A percentile compares a stretch with the other conserved stretches of the same genome.
phyloP scores from a whole-genome alignment of 371 early-diverging fungal species.

The Lichtheimia hyalospora region DNA sequence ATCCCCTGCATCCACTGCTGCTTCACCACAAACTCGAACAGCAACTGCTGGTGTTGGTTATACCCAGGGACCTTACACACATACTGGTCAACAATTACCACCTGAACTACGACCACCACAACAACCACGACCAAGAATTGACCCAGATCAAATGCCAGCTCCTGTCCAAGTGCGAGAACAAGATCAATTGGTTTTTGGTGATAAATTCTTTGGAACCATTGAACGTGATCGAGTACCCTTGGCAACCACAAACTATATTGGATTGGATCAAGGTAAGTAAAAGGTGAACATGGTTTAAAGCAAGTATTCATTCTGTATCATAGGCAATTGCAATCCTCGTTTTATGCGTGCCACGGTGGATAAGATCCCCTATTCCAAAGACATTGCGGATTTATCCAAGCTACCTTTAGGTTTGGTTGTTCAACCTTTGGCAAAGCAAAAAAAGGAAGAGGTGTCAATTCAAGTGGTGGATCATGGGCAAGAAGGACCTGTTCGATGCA shows the following conservation, averaged over 20 bases:
- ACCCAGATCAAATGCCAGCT: constrained; percentile 95
- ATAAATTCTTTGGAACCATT: constrained; percentile 73
- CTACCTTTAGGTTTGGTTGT: constrained; percentile 90
- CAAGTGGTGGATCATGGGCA: constrained; percentile 90
- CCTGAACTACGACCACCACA: constrained; percentile 37
- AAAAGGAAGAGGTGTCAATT: constrained; percentile 76
- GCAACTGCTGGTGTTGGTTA: constrained; percentile 36
- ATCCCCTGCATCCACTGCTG: constrained; percentile 2
- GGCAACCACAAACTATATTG: constrained; percentile 82
- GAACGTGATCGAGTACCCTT: constrained; percentile 77
- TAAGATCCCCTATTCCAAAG: constrained; percentile 85
- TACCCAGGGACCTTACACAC: constrained; percentile 33
- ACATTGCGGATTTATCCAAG: constrained; percentile 74
- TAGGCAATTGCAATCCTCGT: constrained; percentile 90
- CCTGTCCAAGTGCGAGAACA: constrained; percentile 85
- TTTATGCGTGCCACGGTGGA: constrained; percentile 90
- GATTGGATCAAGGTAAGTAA: constrained; percentile 84
- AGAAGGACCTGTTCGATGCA: constrained; percentile 90
- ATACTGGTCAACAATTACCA: constrained; percentile 37
- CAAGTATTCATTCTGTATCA: neutral
- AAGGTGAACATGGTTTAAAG: neutral
- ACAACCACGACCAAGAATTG: constrained; percentile 74
- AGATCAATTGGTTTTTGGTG: constrained; percentile 75
- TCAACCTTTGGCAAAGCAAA: constrained; percentile 87
- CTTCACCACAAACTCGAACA: constrained; percentile 13